phyloP scores from a whole-genome alignment of 163 green algal species.

The Scenedesmus sp. region DNA sequence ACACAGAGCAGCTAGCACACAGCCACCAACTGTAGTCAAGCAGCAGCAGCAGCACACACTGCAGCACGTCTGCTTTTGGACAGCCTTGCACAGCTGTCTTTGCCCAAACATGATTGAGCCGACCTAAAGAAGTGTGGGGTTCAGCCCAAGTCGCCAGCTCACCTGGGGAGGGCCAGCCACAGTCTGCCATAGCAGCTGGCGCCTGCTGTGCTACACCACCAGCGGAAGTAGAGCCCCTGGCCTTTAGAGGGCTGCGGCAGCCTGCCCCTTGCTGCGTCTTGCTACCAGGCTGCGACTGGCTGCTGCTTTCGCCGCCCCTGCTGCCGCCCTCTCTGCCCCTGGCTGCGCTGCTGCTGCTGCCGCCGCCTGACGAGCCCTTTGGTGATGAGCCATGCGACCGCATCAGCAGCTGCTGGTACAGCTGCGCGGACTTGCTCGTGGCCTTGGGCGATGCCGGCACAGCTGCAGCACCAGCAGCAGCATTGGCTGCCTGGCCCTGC shows the following conservation, averaged over 20 bases:
- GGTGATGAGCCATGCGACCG: not conserved
- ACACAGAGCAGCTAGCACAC: not conserved
- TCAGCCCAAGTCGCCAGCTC: not conserved
- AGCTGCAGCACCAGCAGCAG: not conserved
- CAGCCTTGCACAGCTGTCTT: not conserved
- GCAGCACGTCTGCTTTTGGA: not conserved
- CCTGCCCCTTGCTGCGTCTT: not conserved
- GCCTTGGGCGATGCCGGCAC: not conserved
- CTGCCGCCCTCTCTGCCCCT: not conserved
- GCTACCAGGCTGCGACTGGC: not conserved
- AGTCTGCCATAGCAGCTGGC: not conserved
- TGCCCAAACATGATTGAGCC: not conserved
- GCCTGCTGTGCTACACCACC: not conserved
- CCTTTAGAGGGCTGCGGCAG: not conserved
- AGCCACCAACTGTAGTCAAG: no score
- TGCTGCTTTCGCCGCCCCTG: not conserved
- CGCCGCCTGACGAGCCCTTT: not conserved
- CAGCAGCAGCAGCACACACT: no score
- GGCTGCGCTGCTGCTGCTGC: constrained; percentile 17
- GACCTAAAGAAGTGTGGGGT: no score
- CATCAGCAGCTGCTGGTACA: constrained; percentile 47
- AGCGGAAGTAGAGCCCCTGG: not conserved
- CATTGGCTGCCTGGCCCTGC: not conserved
- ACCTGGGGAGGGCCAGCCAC: not conserved
- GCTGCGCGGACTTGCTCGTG: not conserved